Base-by-base conservation (phyloP, 1,284 basidiomycete genomes). In the Puccinia hordei region DNA sequence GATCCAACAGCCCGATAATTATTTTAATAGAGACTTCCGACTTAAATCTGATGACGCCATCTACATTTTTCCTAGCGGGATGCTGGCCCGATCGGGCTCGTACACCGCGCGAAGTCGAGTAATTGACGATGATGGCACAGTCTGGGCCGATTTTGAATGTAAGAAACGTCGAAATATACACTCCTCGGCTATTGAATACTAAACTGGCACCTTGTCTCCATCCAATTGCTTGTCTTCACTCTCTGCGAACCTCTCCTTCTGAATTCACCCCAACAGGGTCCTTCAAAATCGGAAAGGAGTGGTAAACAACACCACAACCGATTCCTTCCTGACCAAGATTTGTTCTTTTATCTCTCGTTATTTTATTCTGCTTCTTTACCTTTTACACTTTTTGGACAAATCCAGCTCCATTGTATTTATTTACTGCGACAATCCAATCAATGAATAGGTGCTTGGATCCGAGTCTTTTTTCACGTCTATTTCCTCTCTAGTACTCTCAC, bases 51-150 rank as follows among this genome's bases (percentile, higher is more conserved):
- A 61, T 59, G 51, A 33, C 35, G 38, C 59, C 53, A 27, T 33
- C 57, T 38, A 2, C 33, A 0, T 13, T 22, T 22, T 35, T 49
- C 15, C 19, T 55, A 80, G 78, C 63, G 93, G 93, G n/a, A 87
- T 92, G 87, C 81, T 95, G 51, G 93, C 92, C 66, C 92, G 94
- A 74, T 82, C 82, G 57, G 93, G 93, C 76, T 88, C 89, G 1
- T 95, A 93, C 87, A 86, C 85, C 73, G 94, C 94, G 65, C 89
- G 87, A 81, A 93, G 92, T 85, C 90, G 92, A 61, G 92, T 95
- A 33, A 84, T 92, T 38, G 94, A 95, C 84, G 93, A 95, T 81
- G 93, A 95, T 84, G 90, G 90, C 22, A 88, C 89, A 22, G 84
- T 85, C 35, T 86, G 83, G 77, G 85, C 85, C 27, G 85, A 86